Base-by-base conservation (phyloP, 495 filamentous ascomycete species). In the Penicillium herquei region DNA sequence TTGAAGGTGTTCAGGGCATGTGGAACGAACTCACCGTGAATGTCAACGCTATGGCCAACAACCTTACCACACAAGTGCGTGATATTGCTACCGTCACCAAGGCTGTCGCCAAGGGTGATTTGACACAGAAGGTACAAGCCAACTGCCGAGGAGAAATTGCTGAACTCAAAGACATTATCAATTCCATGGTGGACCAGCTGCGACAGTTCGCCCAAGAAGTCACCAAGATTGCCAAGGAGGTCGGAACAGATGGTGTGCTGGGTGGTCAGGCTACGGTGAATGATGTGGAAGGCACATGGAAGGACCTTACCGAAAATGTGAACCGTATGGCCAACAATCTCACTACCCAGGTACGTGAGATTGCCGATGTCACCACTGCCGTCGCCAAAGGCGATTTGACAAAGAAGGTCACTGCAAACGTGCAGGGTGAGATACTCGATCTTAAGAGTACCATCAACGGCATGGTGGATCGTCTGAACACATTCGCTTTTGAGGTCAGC, bases 81-180 rank as follows among this genome's bases (percentile, higher is more conserved):
- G 95, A 97, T 76, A 98, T 98, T 68, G 94, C 94, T 41, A 93
- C 92, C 53, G 94, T 98, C 58, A 98, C 94, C n/a, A 97, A 95
- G 35, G 93, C 93, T 51, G 94, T 98, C 42, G 94, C 94, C 55
- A 91, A 90, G 76, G 92, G 92, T 77, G 91, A 98, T 72, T 80
- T 98, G 58, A 98, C 92, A 3, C 92, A 96, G 67, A 97, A 97
- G 74, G 94, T 98, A 13, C 89, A 92, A 74, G 94, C 94, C 56
- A 88, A 95, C 69, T 98, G 94, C 76, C 90, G 94, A 70, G 94
- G 94, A 46, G 94, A 98, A 75, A 96, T 98, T 42, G 81, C 93
- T 44, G 87, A 96, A 66, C 84, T 98, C 41, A 98, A 98, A 72
- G 88, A 89, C 49, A 98, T 95, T 40, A 98, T 98, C 76, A 98